Conservation (phyloP, 768 basidiomycete species). For the Pleurotus giganteus region DNA sequence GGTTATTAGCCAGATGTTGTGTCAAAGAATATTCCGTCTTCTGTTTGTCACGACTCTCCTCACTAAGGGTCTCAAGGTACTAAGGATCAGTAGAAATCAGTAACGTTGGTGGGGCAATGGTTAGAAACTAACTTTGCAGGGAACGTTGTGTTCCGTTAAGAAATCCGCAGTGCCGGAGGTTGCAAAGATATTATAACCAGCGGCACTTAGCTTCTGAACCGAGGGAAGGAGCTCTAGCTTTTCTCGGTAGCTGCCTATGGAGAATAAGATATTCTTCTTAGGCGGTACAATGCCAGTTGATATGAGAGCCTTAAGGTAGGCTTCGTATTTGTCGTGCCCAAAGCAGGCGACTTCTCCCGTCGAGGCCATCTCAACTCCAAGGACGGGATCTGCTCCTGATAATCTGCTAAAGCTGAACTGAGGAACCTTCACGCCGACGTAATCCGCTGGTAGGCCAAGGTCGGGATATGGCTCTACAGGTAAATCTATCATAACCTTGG, state of each 20-base stretch:
- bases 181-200: conserved; percentile 95
- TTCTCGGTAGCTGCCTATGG: conserved; percentile 95
- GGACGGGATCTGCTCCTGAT: conserved; percentile 94
- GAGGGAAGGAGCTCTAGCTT: conserved; percentile 95
- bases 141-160: conserved; percentile 93
- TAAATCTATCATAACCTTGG: conserved; percentile 94
- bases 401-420: conserved; percentile 98
- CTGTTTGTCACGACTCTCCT: conserved; percentile 70
- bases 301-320: conserved; percentile 95
- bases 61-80: conserved; percentile 89
- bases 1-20: conserved; percentile 93
- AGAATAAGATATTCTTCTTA: conserved; percentile 97
- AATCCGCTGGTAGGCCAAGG: conserved; percentile 81
- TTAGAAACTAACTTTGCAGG: conserved; percentile 72
- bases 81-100: conserved; percentile 23
- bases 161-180: conserved; percentile 98
- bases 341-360: conserved; percentile 99
- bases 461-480: conserved; percentile 92
- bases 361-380: conserved; percentile 99
- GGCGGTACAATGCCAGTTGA: conserved; percentile 94
- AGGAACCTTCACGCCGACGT: conserved; percentile 99
- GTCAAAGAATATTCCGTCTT: conserved; percentile 98
- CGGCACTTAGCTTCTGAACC: conserved; percentile 90
- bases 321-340: conserved; percentile 96
- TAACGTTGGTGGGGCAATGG: neutral